These are phyloP conservation scores for Cutaneotrichosporon mucoides DNA, from an alignment of 1,284 basidiomycete species.

Conservation along the genomic window DNA sequence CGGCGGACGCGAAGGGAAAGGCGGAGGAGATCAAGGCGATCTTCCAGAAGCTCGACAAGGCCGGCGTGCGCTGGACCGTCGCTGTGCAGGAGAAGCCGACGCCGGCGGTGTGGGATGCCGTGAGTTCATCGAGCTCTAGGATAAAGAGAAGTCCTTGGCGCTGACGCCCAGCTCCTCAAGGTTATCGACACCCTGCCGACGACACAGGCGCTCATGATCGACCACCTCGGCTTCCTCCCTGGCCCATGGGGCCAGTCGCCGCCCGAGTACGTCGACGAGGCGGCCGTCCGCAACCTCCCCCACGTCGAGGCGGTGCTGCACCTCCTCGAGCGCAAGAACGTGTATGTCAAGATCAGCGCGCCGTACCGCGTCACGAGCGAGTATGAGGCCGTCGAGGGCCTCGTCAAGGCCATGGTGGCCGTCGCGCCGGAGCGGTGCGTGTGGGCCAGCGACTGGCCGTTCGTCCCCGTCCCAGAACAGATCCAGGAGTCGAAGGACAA, in stretches of 20 bases:
- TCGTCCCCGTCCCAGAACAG: constrained; percentile 2
- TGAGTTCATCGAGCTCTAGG: no score
- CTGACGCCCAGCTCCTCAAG: constrained; percentile 1
- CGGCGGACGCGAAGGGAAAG: neutral
- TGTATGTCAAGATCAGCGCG: constrained; percentile 8
- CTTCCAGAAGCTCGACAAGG: neutral
- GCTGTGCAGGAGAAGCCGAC: constrained; percentile 7
- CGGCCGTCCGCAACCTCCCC: neutral
- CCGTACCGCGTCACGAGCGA: constrained; percentile 10
- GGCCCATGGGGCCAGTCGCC: constrained; percentile 5
- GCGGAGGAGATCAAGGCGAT: neutral
- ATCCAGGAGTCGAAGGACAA: neutral
- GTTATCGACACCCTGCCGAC: neutral
- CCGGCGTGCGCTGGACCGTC: constrained; percentile 10
- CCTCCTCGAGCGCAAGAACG: neutral
- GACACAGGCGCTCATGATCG: constrained; percentile 9
- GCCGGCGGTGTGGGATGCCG: neutral
- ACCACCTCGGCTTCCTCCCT: constrained; percentile 13
- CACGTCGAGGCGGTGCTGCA: constrained; percentile 4
- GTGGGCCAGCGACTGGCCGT: constrained; percentile 14
- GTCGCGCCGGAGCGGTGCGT: constrained; percentile 1
- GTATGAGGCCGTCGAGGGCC: constrained; percentile 5
- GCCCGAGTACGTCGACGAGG: neutral
- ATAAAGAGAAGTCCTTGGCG: no score
- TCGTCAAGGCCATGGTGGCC: constrained; percentile 1